phyloP scores from a whole-genome alignment of 495 filamentous ascomycete genomes.

The Lindgomyces ingoldianus region DNA sequence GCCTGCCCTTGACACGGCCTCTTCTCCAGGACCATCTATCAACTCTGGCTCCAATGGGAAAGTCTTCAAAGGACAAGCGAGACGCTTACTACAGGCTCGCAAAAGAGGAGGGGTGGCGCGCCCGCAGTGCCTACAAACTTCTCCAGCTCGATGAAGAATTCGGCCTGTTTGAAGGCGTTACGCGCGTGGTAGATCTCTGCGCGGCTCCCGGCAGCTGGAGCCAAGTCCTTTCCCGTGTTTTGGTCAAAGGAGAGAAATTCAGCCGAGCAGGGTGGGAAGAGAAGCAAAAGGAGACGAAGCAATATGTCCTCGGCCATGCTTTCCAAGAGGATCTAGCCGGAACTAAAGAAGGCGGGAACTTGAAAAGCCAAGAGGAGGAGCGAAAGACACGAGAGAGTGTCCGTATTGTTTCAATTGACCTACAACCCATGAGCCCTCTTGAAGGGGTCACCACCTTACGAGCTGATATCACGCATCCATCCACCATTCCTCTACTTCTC shows the following conservation, averaged over 20 bases:
- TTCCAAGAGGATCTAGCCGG: constrained; percentile 5
- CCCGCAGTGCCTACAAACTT: constrained; percentile 93
- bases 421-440: constrained; percentile 92
- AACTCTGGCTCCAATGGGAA: constrained; percentile 66
- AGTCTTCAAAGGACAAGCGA: constrained; percentile 97
- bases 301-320: constrained; percentile 36
- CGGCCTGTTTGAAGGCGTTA: constrained; percentile 82
- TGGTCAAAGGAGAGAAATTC: constrained; percentile 90
- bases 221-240: constrained; percentile 86
- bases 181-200: constrained; percentile 94
- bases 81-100: constrained; percentile 97
- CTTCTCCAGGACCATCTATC: not conserved
- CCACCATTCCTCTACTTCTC: constrained; percentile 84
- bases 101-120: constrained; percentile 98
- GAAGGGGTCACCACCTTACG: constrained; percentile 87
- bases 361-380: constrained; percentile 43
- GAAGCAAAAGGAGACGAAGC: constrained; percentile 55
- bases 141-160: constrained; percentile 97
- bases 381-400: constrained; percentile 63
- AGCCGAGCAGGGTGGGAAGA: constrained; percentile 82
- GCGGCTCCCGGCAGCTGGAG: constrained; percentile 96
- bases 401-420: constrained; percentile 91
- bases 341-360: constrained; percentile 1
- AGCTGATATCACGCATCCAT: constrained; percentile 96
- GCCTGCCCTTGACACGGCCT: too few species aligned